Percentiles rank a stretch among this genome's conserved stretches.
phyloP scores from a whole-genome alignment of 257 asterid genomes.

The Orobanche coerulescens region DNA sequence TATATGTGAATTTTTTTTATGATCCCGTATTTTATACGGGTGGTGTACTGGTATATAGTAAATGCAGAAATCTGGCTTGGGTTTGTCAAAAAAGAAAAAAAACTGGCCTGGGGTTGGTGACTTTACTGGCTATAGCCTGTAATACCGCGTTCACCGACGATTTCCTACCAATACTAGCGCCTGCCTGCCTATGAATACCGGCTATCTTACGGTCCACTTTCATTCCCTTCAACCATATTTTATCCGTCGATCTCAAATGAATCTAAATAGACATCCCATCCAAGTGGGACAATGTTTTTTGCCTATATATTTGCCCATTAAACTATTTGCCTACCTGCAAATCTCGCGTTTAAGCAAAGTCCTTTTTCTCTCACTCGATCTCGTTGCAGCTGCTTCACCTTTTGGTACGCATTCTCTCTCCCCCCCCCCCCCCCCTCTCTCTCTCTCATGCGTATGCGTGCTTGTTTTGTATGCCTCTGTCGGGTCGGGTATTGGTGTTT shows the following conservation, averaged over 20 bases:
- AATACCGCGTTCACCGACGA: constrained; percentile 13
- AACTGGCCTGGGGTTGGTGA: constrained; percentile 13
- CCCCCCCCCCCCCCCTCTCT: too few species aligned
- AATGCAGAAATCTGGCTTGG: too few species aligned
- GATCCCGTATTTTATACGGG: too few species aligned
- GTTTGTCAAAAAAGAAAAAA: too few species aligned
- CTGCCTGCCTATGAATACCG: too few species aligned
- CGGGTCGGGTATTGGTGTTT: too few species aligned
- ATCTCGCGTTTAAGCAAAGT: background rate
- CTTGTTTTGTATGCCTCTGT: background rate
- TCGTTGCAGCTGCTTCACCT: background rate
- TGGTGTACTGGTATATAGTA: too few species aligned
- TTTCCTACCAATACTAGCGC: background rate
- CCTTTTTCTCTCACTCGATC: background rate
- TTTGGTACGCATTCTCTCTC: background rate
- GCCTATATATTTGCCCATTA: constrained; percentile 4
- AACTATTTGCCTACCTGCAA: background rate
- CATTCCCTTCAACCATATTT: background rate
- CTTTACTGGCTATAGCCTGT: background rate
- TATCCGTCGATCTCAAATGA: background rate
- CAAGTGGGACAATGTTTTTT: background rate
- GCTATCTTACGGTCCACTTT: background rate
- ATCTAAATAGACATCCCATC: constrained; percentile 14
- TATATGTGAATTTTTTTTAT: too few species aligned
- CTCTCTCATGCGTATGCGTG: background rate